Evolutionary conservation across 2,329 filamentous ascomycete genomes (phyloP).

Genomic region (Venturia aucupariae): DNA sequence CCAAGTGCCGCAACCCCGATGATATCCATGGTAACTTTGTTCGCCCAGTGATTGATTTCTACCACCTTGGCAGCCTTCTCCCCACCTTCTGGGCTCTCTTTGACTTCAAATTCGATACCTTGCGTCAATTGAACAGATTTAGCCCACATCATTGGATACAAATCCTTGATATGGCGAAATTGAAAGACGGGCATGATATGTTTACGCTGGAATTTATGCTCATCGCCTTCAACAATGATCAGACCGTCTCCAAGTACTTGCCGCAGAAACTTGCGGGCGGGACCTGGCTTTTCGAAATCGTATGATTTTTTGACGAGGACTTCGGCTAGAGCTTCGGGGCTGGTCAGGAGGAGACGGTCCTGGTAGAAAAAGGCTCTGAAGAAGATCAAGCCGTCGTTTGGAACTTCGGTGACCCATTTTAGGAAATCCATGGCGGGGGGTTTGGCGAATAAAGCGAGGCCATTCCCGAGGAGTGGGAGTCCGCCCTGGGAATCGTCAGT

Average conservation of each 20-base stretch:
- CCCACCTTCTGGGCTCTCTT: constrained; percentile 31
- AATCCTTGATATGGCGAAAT: constrained; percentile 75
- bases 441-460: constrained; percentile 25
- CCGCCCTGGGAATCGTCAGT: constrained; percentile 9
- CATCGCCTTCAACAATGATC: constrained; percentile 41
- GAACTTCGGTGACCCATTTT: constrained; percentile 28
- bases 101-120: constrained; percentile 48
- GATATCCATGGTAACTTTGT: constrained; percentile 37
- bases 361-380: constrained; percentile 31
- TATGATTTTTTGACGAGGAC: constrained; percentile 45
- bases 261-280: constrained; percentile 35
- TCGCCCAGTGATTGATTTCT: constrained; percentile 36
- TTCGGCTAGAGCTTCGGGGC: constrained; percentile 37
- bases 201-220: constrained; percentile 52
- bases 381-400: constrained; percentile 33
- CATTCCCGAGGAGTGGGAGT: constrained; percentile 29
- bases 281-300: constrained; percentile 44
- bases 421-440: constrained; percentile 27
- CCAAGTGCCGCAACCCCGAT: constrained; percentile 38
- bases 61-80: constrained; percentile 23
- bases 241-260: constrained; percentile 43
- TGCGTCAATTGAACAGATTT: constrained; percentile 62
- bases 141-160: constrained; percentile 76
- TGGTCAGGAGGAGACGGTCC: constrained; percentile 30
- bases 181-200: constrained; percentile 73